These are phyloP conservation scores for Hymenoscyphus albidus DNA, from an alignment of 2,329 filamentous ascomycete genomes.

Conservation along the genomic window DNA sequence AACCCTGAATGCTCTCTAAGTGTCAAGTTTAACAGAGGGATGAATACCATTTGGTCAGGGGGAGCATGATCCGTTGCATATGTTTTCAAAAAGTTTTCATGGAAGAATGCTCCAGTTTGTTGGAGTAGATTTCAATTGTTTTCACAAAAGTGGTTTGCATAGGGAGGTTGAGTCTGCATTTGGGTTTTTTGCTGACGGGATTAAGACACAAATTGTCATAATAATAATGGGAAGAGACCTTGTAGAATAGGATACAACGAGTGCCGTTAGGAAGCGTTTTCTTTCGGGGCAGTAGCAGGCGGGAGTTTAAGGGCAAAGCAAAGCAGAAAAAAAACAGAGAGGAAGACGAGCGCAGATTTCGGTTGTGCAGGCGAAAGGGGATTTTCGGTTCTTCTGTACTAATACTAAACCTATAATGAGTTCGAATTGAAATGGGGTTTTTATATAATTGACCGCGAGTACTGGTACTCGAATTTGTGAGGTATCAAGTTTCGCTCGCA, in stretches of 20 bases:
- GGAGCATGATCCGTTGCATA: background rate
- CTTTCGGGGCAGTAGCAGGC: background rate
- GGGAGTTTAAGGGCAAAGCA: background rate
- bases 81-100: background rate
- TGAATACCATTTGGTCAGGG: background rate
- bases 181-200: background rate
- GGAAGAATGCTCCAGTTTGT: background rate
- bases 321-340: background rate
- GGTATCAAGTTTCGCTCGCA: too few species aligned
- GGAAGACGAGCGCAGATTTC: background rate
- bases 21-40: background rate
- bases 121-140: background rate
- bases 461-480: too few species aligned
- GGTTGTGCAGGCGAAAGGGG: background rate
- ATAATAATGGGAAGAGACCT: background rate
- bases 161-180: background rate
- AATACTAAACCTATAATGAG: background rate
- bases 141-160: background rate
- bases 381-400: background rate
- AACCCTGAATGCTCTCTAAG: slow-evolving; percentile 43
- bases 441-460: background rate
- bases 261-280: background rate
- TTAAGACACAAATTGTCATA: background rate
- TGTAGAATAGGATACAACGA: background rate
- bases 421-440: background rate